These are phyloP conservation scores for Cinchona pubescens DNA, from an alignment of 257 asterid genomes.

Conservation along the genomic window DNA sequence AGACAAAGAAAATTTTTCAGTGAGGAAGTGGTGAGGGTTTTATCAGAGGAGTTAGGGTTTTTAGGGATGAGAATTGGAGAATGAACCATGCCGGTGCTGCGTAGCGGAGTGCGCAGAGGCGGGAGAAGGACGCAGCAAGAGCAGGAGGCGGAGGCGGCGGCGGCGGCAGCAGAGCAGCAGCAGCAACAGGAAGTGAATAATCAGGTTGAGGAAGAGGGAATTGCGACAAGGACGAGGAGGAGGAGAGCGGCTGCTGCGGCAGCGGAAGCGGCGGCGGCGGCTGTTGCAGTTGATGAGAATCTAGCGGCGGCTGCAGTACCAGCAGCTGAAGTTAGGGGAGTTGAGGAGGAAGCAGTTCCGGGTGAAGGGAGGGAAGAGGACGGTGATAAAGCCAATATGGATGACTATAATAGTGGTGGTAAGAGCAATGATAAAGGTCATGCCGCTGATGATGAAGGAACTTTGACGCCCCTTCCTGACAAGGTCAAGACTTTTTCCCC, in stretches of 20 bases:
- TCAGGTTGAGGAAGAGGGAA: slow-evolving; percentile 42
- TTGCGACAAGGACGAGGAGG: slow-evolving; percentile 61
- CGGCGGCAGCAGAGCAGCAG: slow-evolving; percentile 23
- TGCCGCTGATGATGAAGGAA: slow-evolving; percentile 62
- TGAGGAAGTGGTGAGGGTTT: too few relatives aligned
- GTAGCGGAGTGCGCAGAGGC: slow-evolving; percentile 77
- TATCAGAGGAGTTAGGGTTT: background rate
- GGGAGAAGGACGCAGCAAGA: slow-evolving; percentile 35
- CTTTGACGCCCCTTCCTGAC: slow-evolving; percentile 57
- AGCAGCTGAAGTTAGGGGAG: slow-evolving; percentile 35
- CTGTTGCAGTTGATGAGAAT: slow-evolving; percentile 38
- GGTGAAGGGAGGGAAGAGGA: slow-evolving; percentile 35
- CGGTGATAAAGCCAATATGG: slow-evolving; percentile 51
- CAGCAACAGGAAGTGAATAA: slow-evolving; percentile 11
- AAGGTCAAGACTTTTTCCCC: slow-evolving; percentile 41
- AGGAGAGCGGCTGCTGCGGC: slow-evolving; percentile 56
- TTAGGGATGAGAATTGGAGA: slow-evolving; percentile 50
- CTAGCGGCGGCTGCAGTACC: slow-evolving; percentile 38
- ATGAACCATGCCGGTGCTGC: slow-evolving; percentile 84
- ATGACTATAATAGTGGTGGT: slow-evolving; percentile 46
- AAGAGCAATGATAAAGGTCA: slow-evolving; percentile 48
- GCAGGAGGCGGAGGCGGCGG: slow-evolving; percentile 16
- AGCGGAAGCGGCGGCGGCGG: slow-evolving; percentile 25
- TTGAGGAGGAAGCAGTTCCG: slow-evolving; percentile 27
- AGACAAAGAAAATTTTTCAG: background rate